Evolutionary conservation across 1,284 basidiomycete species (phyloP).

Genomic region (Sporisorium graminicola): DNA sequence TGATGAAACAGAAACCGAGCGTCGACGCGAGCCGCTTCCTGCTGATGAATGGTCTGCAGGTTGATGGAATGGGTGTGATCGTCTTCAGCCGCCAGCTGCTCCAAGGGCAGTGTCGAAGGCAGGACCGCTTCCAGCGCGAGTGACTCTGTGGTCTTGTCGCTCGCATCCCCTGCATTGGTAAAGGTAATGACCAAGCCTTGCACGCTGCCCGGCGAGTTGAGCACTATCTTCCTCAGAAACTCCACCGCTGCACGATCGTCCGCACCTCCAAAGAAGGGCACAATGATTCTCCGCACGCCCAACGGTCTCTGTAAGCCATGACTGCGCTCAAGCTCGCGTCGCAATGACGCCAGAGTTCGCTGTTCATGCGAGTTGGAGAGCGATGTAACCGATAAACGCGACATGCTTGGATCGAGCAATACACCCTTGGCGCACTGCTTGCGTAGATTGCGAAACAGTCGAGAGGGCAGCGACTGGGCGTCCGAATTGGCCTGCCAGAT

Average conservation of each 20-base stretch:
- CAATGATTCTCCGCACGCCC: constrained; percentile 32
- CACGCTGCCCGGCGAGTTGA: constrained; percentile 21
- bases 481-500: constrained; percentile 44
- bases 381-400: constrained; percentile 5
- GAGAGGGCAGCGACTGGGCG: constrained; percentile 42
- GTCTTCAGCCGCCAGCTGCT: constrained; percentile 19
- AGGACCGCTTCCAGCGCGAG: not conserved
- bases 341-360: not conserved
- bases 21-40: constrained; percentile 40
- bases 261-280: constrained; percentile 54
- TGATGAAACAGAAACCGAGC: constrained; percentile 48
- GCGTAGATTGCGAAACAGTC: constrained; percentile 36
- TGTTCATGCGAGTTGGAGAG: not conserved
- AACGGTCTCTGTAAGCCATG: constrained; percentile 19
- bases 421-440: constrained; percentile 43
- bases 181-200: constrained; percentile 45
- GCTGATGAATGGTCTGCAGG: constrained; percentile 44
- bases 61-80: constrained; percentile 42
- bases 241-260: constrained; percentile 54
- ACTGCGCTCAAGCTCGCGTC: constrained; percentile 22
- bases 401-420: constrained; percentile 37
- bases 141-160: not conserved
- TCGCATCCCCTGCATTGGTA: constrained; percentile 5
- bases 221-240: constrained; percentile 29
- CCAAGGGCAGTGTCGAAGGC: constrained; percentile 2